A percentile compares a stretch with the other conserved stretches of the same genome.
Evolutionary conservation across 495 filamentous ascomycete genomes (phyloP).

Genomic region (Aspergillus cavernicola): DNA sequence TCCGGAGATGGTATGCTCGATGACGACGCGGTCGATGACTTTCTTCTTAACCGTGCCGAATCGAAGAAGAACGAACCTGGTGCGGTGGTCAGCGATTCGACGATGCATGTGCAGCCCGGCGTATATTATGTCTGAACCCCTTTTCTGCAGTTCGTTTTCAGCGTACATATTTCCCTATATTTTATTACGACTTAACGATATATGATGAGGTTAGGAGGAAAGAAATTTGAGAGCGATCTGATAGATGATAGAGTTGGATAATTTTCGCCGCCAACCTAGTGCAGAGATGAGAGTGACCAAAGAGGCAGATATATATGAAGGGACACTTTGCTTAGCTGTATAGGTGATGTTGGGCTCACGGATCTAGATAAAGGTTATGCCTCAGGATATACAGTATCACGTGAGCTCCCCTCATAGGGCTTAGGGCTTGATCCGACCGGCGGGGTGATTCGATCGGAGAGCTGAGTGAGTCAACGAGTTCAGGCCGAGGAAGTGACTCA

Average conservation of each 20-base stretch:
- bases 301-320: no score
- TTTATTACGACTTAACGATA: neutral
- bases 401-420: conserved; percentile 38
- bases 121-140: conserved; percentile 19
- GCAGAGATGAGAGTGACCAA: no score
- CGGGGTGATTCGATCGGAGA: conserved; percentile 27
- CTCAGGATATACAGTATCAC: conserved; percentile 7
- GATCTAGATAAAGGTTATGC: neutral
- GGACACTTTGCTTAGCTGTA: neutral
- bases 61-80: neutral
- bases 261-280: neutral
- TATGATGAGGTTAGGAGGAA: neutral
- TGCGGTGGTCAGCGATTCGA: neutral
- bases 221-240: neutral
- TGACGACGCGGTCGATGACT: conserved; percentile 25
- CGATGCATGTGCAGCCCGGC: conserved; percentile 2
- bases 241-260: neutral
- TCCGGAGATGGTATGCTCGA: conserved; percentile 17
- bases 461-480: conserved; percentile 6
- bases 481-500: conserved; percentile 1
- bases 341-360: neutral
- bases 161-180: neutral
- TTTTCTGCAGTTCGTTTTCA: neutral
- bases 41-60: conserved; percentile 16
- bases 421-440: conserved; percentile 35